Percentiles rank a stretch among this genome's conserved stretches.
Evolutionary conservation across 306 rosid genomes (phyloP).

Genomic region (Castanea mollissima): DNA sequence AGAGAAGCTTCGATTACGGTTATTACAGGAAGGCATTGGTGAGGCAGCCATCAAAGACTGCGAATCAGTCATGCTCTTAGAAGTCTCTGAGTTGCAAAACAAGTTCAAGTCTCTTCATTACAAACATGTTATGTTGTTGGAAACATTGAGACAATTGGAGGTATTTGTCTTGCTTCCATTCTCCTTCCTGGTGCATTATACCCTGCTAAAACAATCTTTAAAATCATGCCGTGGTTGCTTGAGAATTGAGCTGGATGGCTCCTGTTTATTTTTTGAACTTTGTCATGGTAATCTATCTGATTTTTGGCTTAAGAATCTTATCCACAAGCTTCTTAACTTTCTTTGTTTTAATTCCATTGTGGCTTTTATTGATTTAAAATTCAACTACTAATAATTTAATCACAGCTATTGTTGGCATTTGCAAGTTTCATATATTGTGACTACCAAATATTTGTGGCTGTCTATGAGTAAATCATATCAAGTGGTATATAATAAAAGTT

Average conservation of each 20-base stretch:
- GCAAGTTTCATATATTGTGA: background rate
- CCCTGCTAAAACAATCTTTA: slow-evolving; percentile 5
- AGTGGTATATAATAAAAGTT: too few relatives aligned
- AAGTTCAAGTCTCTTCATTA: slow-evolving; percentile 74
- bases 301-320: slow-evolving; percentile 6
- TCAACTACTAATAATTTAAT: background rate
- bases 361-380: background rate
- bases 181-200: slow-evolving; percentile 1
- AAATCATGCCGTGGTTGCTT: slow-evolving; percentile 8
- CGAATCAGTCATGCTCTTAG: slow-evolving; percentile 83
- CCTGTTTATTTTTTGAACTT: slow-evolving; percentile 8
- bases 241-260: background rate
- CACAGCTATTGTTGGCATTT: background rate
- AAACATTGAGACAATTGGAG: slow-evolving; percentile 85
- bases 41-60: slow-evolving; percentile 75
- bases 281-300: slow-evolving; percentile 6
- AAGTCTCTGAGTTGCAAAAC: slow-evolving; percentile 78
- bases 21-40: slow-evolving; percentile 75
- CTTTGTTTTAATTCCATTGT: background rate
- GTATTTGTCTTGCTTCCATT: slow-evolving; percentile 39
- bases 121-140: slow-evolving; percentile 76
- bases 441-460: background rate
- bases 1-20: slow-evolving; percentile 75
- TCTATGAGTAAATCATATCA: too few relatives aligned
- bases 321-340: background rate